Evolutionary conservation across 139 green algal genomes (phyloP).

Genomic region (Nannochloris sp.): DNA sequence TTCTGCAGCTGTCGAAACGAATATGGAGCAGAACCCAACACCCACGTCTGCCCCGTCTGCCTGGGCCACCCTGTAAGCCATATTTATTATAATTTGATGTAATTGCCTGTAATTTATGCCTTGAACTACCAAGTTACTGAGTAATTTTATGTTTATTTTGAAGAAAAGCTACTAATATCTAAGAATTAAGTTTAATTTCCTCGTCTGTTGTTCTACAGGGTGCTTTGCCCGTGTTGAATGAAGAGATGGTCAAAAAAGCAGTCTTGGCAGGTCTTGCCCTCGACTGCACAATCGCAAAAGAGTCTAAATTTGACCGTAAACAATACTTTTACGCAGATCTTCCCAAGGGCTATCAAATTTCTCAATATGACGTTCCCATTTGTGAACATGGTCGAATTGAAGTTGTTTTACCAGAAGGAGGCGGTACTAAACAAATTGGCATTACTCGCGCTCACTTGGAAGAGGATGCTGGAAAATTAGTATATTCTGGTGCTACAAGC

Average conservation of each 20-base stretch:
- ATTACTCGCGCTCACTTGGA: constrained; percentile 84
- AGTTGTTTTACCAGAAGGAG: constrained; percentile 41
- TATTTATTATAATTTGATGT: not conserved
- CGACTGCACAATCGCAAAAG: constrained; percentile 53
- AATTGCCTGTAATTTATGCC: no score
- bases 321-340: constrained; percentile 99
- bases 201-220: constrained; percentile 48
- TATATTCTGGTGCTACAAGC: constrained; percentile 60
- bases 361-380: constrained; percentile 88
- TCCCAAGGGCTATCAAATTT: constrained; percentile 97
- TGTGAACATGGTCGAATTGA: constrained; percentile 49
- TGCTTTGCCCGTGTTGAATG: constrained; percentile 79
- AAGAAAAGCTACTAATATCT: not conserved
- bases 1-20: constrained; percentile 87
- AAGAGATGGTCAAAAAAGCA: constrained; percentile 58
- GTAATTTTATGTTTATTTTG: no score
- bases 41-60: constrained; percentile 90
- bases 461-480: constrained; percentile 93
- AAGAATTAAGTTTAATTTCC: not conserved
- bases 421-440: constrained; percentile 26
- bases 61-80: constrained; percentile 79
- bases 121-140: no score
- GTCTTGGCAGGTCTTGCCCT: constrained; percentile 80
- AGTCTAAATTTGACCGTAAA: constrained; percentile 97
- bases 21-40: constrained; percentile 86